Conservation (phyloP, 495 filamentous ascomycete genomes). For the Penicillium flavigenum region DNA sequence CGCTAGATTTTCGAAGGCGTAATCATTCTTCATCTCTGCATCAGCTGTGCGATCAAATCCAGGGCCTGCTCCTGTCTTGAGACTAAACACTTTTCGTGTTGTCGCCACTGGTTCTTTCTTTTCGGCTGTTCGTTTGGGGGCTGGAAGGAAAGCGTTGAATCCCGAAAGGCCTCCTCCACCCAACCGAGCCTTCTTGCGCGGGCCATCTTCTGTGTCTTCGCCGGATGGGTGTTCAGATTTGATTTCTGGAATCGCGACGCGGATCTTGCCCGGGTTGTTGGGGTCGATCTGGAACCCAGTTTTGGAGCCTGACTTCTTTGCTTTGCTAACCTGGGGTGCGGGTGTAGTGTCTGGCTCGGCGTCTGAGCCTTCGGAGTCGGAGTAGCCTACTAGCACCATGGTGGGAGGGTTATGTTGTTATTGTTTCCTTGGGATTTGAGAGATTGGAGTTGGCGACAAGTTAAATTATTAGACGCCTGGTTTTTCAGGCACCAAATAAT, state of each 20-base stretch:
- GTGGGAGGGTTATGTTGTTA: slow-evolving; percentile 1
- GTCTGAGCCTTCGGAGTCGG: slow-evolving; percentile 80
- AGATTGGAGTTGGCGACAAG: background rate
- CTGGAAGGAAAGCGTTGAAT: slow-evolving; percentile 84
- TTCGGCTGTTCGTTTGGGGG: slow-evolving; percentile 64
- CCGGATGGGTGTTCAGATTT: slow-evolving; percentile 44
- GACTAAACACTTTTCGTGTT: slow-evolving; percentile 51
- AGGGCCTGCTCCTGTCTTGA: slow-evolving; percentile 77
- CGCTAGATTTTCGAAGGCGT: slow-evolving; percentile 20
- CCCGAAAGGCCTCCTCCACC: slow-evolving; percentile 63
- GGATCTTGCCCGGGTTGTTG: slow-evolving; percentile 78
- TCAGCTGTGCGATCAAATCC: slow-evolving; percentile 68
- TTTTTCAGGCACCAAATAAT: background rate
- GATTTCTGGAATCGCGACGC: slow-evolving; percentile 63
- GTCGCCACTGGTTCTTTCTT: slow-evolving; percentile 34
- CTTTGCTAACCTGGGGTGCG: slow-evolving; percentile 36
- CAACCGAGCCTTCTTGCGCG: slow-evolving; percentile 66
- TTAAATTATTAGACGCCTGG: background rate
- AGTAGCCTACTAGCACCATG: slow-evolving; percentile 81
- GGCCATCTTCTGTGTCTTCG: slow-evolving; percentile 51
- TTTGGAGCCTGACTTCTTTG: slow-evolving; percentile 64
- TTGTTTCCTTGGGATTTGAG: background rate
- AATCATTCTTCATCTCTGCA: slow-evolving; percentile 40
- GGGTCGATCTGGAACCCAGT: slow-evolving; percentile 56
- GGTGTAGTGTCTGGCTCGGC: slow-evolving; percentile 40